Conservation (phyloP, 2,329 filamentous ascomycete species). For the Colletotrichum costaricense region DNA sequence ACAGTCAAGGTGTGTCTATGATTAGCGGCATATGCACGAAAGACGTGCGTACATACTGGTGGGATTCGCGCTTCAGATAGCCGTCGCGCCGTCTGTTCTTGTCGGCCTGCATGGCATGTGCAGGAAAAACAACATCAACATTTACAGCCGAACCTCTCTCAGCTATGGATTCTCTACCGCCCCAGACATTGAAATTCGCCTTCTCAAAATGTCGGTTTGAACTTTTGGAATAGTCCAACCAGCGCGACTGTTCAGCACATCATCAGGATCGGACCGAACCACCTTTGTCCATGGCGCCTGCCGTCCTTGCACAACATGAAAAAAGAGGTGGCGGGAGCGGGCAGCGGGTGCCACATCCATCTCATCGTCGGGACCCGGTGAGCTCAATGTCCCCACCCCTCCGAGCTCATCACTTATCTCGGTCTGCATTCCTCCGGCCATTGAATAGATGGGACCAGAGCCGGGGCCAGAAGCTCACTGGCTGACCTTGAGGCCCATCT, state of each 20-base stretch:
- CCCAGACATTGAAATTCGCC: background rate
- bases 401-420: slow-evolving; percentile 25
- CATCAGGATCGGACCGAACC: slow-evolving; percentile 5
- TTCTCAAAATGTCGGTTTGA: background rate
- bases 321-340: slow-evolving; percentile 32
- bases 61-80: slow-evolving; percentile 33
- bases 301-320: slow-evolving; percentile 21
- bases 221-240: background rate
- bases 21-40: slow-evolving; percentile 39
- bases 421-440: slow-evolving; percentile 33
- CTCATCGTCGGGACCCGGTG: slow-evolving; percentile 29
- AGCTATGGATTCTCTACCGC: background rate
- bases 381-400: slow-evolving; percentile 20
- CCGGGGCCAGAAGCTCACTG: slow-evolving; percentile 1
- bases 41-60: slow-evolving; percentile 35
- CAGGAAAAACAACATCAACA: slow-evolving; percentile 21
- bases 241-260: background rate
- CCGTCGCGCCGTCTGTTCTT: slow-evolving; percentile 31
- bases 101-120: slow-evolving; percentile 25
- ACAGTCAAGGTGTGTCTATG: slow-evolving; percentile 27
- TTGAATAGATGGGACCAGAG: slow-evolving; percentile 18
- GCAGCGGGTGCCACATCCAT: slow-evolving; percentile 25
- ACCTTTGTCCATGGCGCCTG: background rate
- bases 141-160: slow-evolving; percentile 6
- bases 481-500: background rate